Evolutionary conservation across 2,329 filamentous ascomycete species (phyloP), one percentile per base, ranked within the genome.

Genomic region (Cytospora schulzeri): DNA sequence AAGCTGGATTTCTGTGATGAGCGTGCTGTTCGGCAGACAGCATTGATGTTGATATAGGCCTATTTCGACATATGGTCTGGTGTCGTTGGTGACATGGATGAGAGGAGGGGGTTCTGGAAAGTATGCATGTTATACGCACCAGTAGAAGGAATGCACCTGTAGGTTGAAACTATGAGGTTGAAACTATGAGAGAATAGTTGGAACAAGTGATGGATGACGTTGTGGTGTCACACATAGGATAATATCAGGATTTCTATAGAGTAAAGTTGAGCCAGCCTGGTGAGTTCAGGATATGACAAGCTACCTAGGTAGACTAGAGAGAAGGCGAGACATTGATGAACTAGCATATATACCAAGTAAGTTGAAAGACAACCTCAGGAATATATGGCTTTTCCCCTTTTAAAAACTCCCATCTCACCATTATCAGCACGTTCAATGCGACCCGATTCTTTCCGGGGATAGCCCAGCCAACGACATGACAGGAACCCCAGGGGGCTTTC

Each of bases 371-470:
- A 24, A 9, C n/a, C 8, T 48, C n/a, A 6, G 19, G n/a, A 51
- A 22, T 28, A 29, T 17, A 55, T 26, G 48, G 48, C 48, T 15
- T 35, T 29, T 26, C 28, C 19, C 24, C 52, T 29, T 29, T 35
- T 41, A 31, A 31, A 45, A 31, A 31, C 26, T 28, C 38, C 33
- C 31, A 35, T 31, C 38, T 35, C 3, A 29, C 12, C 29, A 55
- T 35, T 33, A 56, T 56, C 38, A 48, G 45, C 59, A 35, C 52
- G 33, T 26, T n/a, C 51, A 50, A 45, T 31, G 51, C 28, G 38
- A 48, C 59, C 59, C 59, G 52, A 28, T 48, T 56, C 52, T 35
- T 62, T 53, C 59, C 59, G 59, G 58, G 24, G 28, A 14, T 5
- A 55, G 50, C 26, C 35, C 1, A n/a, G 45, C 45, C n/a, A 7